Percentiles rank a stretch among this genome's conserved stretches.
These are phyloP conservation scores for Graphium sp. DNA, from an alignment of 2,329 filamentous ascomycete species.

Conservation along the genomic window DNA sequence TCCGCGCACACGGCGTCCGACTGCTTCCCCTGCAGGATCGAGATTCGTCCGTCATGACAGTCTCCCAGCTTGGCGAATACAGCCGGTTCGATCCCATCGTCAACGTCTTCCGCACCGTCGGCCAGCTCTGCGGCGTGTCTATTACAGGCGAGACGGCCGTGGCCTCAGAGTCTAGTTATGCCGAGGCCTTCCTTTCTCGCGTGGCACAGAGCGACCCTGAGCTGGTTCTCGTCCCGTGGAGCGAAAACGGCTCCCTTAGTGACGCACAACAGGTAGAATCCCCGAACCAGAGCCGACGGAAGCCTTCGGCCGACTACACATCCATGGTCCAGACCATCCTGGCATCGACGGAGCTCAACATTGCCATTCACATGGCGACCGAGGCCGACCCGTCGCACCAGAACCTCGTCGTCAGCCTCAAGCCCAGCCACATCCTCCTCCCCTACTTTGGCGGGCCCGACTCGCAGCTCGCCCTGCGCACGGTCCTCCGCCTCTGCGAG, in stretches of 20 bases:
- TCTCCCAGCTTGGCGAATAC: conserved; percentile 64
- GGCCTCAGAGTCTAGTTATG: conserved; percentile 60
- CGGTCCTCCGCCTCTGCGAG: conserved; percentile 71
- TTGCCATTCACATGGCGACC: conserved; percentile 54
- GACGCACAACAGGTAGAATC: conserved; percentile 39
- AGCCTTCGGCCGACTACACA: conserved; percentile 38
- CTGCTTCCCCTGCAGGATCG: conserved; percentile 79
- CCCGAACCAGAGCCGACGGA: conserved; percentile 14
- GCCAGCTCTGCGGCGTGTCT: conserved; percentile 66
- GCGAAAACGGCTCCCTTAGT: conserved; percentile 57
- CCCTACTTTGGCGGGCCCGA: conserved; percentile 77
- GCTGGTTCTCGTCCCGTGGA: conserved; percentile 78
- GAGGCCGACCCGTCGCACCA: background rate
- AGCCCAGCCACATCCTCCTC: conserved; percentile 69
- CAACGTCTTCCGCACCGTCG: conserved; percentile 81
- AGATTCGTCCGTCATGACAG: conserved; percentile 89
- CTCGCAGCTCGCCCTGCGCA: conserved; percentile 60
- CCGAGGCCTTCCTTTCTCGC: conserved; percentile 57
- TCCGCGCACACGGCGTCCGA: conserved; percentile 71
- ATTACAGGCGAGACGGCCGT: conserved; percentile 70
- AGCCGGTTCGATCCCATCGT: conserved; percentile 66
- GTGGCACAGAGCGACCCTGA: conserved; percentile 55
- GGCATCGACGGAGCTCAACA: conserved; percentile 43
- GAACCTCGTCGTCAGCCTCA: conserved; percentile 41
- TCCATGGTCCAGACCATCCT: conserved; percentile 58